These are phyloP conservation scores for Phyllosticta citriasiana DNA, from an alignment of 2,329 filamentous ascomycete genomes.

Conservation along the genomic window DNA sequence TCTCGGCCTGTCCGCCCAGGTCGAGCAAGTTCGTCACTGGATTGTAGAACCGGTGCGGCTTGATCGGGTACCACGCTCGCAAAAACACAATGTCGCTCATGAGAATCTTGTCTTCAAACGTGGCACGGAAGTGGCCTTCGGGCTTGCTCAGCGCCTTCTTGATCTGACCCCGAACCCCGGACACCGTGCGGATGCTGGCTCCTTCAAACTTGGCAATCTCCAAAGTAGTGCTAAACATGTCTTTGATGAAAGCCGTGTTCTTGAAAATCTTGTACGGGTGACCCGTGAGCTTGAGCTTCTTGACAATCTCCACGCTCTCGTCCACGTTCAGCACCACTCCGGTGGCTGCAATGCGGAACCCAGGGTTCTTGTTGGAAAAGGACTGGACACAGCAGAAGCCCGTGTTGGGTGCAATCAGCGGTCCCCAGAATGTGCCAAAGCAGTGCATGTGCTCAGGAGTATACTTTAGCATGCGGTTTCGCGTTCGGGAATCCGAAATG, in stretches of 20 bases:
- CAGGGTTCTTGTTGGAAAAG: slow-evolving; percentile 72
- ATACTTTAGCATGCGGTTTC: slow-evolving; percentile 98
- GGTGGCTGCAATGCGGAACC: slow-evolving; percentile 89
- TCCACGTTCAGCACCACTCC: slow-evolving; percentile 91
- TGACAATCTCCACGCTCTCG: slow-evolving; percentile 93
- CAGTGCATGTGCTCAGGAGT: slow-evolving; percentile 99
- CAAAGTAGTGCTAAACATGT: slow-evolving; percentile 90
- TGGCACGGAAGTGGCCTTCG: slow-evolving; percentile 91
- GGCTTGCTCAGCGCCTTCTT: slow-evolving; percentile 89
- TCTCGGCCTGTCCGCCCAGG: slow-evolving; percentile 21
- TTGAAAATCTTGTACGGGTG: slow-evolving; percentile 97
- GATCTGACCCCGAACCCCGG: slow-evolving; percentile 91
- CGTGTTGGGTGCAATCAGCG: slow-evolving; percentile 88
- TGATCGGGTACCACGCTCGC: slow-evolving; percentile 92
- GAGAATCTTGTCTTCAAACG: slow-evolving; percentile 96
- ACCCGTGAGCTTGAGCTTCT: slow-evolving; percentile 96
- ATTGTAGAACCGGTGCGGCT: slow-evolving; percentile 94
- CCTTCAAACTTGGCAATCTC: slow-evolving; percentile 99
- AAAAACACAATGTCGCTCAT: slow-evolving; percentile 96
- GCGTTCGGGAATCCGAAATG: slow-evolving; percentile 83
- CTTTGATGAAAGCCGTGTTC: slow-evolving; percentile 96
- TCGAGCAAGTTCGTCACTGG: slow-evolving; percentile 86
- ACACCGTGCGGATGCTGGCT: slow-evolving; percentile 89
- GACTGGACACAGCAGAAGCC: slow-evolving; percentile 92
- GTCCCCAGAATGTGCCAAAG: slow-evolving; percentile 90